phyloP scores from a whole-genome alignment of 345 rosid genomes.

The Salix brachista region DNA sequence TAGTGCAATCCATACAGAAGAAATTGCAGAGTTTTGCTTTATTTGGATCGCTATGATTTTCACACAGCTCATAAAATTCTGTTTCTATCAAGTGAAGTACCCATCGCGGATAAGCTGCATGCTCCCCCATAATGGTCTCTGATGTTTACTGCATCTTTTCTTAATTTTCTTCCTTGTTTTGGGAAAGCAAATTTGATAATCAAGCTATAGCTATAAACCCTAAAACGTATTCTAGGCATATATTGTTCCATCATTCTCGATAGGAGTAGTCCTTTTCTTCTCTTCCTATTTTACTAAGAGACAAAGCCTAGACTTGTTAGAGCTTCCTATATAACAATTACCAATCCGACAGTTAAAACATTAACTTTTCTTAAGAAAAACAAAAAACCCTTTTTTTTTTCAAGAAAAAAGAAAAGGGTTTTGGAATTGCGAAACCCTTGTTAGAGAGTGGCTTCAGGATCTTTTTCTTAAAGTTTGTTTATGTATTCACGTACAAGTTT shows the following conservation, averaged over 20 bases:
- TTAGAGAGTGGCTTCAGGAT: too few relatives aligned
- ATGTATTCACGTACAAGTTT: too few relatives aligned
- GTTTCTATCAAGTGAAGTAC: not conserved
- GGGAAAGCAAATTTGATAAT: not conserved
- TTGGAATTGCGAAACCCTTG: too few relatives aligned
- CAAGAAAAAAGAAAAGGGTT: too few relatives aligned
- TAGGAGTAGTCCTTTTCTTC: not conserved
- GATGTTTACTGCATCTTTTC: not conserved
- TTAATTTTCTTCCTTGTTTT: not conserved
- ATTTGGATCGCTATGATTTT: not conserved
- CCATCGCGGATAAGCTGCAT: not conserved
- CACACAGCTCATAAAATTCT: conserved; percentile 4
- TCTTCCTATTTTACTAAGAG: not conserved
- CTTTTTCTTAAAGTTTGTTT: too few relatives aligned
- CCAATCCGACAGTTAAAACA: not conserved
- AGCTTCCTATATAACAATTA: not conserved
- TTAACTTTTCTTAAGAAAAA: too few relatives aligned
- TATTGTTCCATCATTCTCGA: not conserved
- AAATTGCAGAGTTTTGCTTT: not conserved
- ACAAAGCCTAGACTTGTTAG: not conserved
- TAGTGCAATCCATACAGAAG: conserved; percentile 4
- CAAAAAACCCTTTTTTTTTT: too few relatives aligned
- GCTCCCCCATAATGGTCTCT: not conserved
- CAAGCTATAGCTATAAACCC: not conserved
- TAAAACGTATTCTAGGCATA: not conserved